phyloP scores from a whole-genome alignment of 2,329 filamentous ascomycete genomes.

The Periconia digitata region DNA sequence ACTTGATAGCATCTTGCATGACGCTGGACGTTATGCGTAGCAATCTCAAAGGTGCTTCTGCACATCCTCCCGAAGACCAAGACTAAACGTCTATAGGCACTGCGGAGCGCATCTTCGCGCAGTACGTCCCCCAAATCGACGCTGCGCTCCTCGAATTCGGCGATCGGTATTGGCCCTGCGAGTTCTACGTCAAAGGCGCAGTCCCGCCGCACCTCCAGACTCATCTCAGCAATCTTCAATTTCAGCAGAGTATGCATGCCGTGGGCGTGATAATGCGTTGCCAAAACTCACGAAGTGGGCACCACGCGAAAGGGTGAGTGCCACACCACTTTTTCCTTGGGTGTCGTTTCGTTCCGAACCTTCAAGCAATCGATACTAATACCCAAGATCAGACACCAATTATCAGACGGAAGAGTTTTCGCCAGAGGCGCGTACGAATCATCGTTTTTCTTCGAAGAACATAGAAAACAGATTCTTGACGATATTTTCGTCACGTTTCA shows the following conservation, averaged over 20 bases:
- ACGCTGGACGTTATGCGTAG: conserved; percentile 50
- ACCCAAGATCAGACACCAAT: too few relatives aligned
- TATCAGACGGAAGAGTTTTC: conserved; percentile 36
- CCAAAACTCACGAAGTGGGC: conserved; percentile 46
- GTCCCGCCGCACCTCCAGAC: conserved; percentile 29
- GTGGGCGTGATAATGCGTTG: conserved; percentile 35
- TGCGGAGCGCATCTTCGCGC: conserved; percentile 11
- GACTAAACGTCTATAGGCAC: conserved; percentile 33
- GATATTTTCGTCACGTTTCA: conserved; percentile 1
- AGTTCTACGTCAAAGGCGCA: conserved; percentile 47
- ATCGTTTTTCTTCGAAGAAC: conserved; percentile 23
- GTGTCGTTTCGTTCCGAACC: too few relatives aligned
- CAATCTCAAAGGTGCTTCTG: conserved; percentile 25
- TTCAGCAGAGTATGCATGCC: conserved; percentile 49
- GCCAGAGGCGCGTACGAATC: conserved; percentile 46
- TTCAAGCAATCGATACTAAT: too few relatives aligned
- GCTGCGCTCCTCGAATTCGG: conserved; percentile 49
- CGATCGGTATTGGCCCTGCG: conserved; percentile 50
- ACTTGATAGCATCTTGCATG: conserved; percentile 54
- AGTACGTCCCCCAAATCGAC: conserved; percentile 48
- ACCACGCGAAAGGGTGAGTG: conserved; percentile 45
- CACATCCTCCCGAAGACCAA: conserved; percentile 31
- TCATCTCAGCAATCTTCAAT: conserved; percentile 43
- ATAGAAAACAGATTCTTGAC: background rate
- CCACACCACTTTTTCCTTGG: too few relatives aligned